Evolutionary conservation across 192 early-diverging fungal genomes (phyloP), one percentile per base, ranked within the genome.

Genomic region (Backusella tarrabulga): DNA sequence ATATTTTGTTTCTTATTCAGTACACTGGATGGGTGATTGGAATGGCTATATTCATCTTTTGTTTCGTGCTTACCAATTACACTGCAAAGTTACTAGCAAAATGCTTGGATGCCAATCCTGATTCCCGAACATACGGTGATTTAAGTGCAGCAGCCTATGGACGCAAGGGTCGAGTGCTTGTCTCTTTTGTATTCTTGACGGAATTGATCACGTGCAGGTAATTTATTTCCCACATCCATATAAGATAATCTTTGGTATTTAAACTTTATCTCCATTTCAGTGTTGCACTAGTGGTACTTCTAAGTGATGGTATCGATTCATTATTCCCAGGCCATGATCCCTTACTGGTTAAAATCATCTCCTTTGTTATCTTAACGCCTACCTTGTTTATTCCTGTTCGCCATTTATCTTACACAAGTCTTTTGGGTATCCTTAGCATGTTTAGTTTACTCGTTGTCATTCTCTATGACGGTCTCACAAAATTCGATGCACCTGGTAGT

Each of bases 61-160:
- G 84, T 50, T 83, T 82, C 34, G 74, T 17, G 6, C 71, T 84
- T n/a, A 86, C 85, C 6, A 85, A 82, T 54, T 87, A 87, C 36
- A 91, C 92, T 1, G 92, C 91, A 32, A 90, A 87, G 82, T 41
- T 92, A 46, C 75, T 93, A 0, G 88, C 80, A 3, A 83, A 87
- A 77, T 92, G 90, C 79, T 35, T 83, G 29, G 67, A 75, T 42
- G 66, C 76, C 66, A 77, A 83, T 41, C 72, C 79, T 34, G 71
- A 82, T 66, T 73, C 78, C 34, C 52, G 81, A 26, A 87, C 85
- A 15, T 87, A 87, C 73, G 85, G 81, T 2, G 85, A 86, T 66
- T 80, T 86, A 79, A 83, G 85, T 41, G 73, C 76, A 29, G 46
- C 44, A 46, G 77, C 83, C 4, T 84, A 79, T 80, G 83, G 83